Evolutionary conservation across 2,329 filamentous ascomycete species (phyloP), one percentile per base, ranked within the genome.

Genomic region (Madurella mycetomatis): DNA sequence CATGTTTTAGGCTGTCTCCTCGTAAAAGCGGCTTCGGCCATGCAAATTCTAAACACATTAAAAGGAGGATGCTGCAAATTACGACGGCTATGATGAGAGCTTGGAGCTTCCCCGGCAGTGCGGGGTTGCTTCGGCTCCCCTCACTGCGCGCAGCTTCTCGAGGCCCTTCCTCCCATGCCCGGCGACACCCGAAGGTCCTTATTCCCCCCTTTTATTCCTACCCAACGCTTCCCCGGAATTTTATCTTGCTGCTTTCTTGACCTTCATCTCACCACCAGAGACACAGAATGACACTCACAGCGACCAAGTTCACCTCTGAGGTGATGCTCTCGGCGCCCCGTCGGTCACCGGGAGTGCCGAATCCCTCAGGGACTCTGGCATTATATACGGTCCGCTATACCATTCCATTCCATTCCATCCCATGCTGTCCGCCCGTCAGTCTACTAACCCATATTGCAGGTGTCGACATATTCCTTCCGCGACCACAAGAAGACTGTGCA

Each of bases 381-480:
- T 70, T 91, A 30, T 90, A 86, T 66, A 83, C 83, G 41, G 81
- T 84, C 63, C 61, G 71, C 62, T 17, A 15, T n/a, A 25, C 11
- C 12, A 9, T 31, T 32, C 25, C n/a, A n/a, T n/a, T n/a, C n/a
- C n/a, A n/a, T 4, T 31, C 12, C 7, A 25, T 31, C n/a, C 30
- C 12, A 46, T 16, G 11, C 13, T 46, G 18, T 15, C 15, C 48
- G 25, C 4, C 15, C 47, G n/a, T 16, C 2, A 9, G 32, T 30
- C 32, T 32, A 44, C 43, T 41, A 12, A 40, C 37, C 16, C n/a
- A 15, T 11, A 17, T 37, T 4, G 11, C 12, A 85, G 69, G 76
- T 84, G 15, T 88, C 87, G 0, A 83, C 85, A 1, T 96, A 95
- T 70, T 92, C 84, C 5, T 96, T 96, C 69, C 77, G 87, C 40